phyloP scores from a whole-genome alignment of 2,329 filamentous ascomycete genomes.

The Rhynchosporium agropyri region DNA sequence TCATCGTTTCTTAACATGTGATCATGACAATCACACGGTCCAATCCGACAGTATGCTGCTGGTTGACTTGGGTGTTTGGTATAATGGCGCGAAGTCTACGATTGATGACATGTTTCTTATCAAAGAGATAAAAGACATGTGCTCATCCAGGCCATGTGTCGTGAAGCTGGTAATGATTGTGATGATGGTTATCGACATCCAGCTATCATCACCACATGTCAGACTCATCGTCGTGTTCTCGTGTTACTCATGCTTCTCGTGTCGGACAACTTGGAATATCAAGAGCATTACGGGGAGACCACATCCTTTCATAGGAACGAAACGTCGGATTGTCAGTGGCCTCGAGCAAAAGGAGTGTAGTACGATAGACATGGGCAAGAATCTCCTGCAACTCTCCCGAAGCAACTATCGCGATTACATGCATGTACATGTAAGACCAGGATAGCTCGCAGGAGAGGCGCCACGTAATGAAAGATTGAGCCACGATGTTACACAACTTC shows the following conservation, averaged over 20 bases:
- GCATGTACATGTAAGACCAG: too few species aligned
- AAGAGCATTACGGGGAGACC: neutral
- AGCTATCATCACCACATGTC: neutral
- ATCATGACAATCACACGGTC: neutral
- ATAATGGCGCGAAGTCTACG: neutral
- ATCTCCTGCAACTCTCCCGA: neutral
- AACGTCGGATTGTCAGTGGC: neutral
- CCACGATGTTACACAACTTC: constrained; percentile 9
- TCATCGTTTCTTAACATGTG: neutral
- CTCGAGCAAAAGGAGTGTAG: neutral
- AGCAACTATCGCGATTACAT: neutral
- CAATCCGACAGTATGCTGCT: neutral
- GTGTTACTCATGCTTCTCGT: neutral
- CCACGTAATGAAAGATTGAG: neutral
- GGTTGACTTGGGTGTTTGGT: neutral
- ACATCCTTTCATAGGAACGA: constrained; percentile 3
- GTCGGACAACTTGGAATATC: constrained; percentile 5
- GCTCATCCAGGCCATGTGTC: neutral
- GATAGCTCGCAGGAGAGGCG: too few species aligned
- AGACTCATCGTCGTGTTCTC: neutral
- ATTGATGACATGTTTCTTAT: neutral
- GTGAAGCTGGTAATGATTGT: neutral
- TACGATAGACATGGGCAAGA: neutral
- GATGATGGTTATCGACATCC: neutral
- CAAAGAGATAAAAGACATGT: neutral